Evolutionary conservation across 2,329 filamentous ascomycete genomes (phyloP).

Genomic region (Aspergillus aculeatinus): DNA sequence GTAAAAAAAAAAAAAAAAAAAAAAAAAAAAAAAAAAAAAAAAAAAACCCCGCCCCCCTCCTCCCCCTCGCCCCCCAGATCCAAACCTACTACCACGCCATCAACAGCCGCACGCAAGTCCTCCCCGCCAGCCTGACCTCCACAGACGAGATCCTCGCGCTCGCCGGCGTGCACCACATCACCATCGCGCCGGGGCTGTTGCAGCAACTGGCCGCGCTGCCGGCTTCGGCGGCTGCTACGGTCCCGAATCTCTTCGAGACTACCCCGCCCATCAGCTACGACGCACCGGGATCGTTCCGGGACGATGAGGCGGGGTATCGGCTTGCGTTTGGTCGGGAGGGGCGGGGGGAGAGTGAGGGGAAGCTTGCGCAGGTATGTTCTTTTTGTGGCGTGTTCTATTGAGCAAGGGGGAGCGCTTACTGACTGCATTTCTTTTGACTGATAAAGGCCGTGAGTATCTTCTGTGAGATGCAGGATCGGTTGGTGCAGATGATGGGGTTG

Average conservation of each 20-base stretch:
- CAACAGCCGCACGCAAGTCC: slow-evolving; percentile 49
- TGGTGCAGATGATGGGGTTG: slow-evolving; percentile 6
- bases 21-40: no score
- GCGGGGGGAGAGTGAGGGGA: slow-evolving; percentile 46
- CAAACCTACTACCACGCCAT: slow-evolving; percentile 54
- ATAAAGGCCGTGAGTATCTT: slow-evolving; percentile 21
- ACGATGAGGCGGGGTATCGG: slow-evolving; percentile 51
- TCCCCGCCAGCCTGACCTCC: slow-evolving; percentile 59
- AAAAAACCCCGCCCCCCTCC: slow-evolving; percentile 30
- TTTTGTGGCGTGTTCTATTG: background rate
- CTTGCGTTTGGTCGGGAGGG: slow-evolving; percentile 52
- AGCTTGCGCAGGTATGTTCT: slow-evolving; percentile 45
- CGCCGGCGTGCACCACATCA: slow-evolving; percentile 59
- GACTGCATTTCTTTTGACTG: background rate
- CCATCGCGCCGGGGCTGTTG: slow-evolving; percentile 56
- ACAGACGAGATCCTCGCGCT: slow-evolving; percentile 59
- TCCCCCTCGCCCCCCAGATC: slow-evolving; percentile 52
- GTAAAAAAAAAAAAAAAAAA: no score
- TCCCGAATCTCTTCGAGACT: slow-evolving; percentile 26
- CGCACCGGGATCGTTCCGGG: slow-evolving; percentile 27
- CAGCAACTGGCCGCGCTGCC: slow-evolving; percentile 45
- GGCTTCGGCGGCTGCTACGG: slow-evolving; percentile 21
- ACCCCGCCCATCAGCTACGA: slow-evolving; percentile 21
- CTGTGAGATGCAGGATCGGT: slow-evolving; percentile 19
- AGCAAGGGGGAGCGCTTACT: background rate